phyloP scores from a whole-genome alignment of 495 filamentous ascomycete species.

The Monascus purpureus region DNA sequence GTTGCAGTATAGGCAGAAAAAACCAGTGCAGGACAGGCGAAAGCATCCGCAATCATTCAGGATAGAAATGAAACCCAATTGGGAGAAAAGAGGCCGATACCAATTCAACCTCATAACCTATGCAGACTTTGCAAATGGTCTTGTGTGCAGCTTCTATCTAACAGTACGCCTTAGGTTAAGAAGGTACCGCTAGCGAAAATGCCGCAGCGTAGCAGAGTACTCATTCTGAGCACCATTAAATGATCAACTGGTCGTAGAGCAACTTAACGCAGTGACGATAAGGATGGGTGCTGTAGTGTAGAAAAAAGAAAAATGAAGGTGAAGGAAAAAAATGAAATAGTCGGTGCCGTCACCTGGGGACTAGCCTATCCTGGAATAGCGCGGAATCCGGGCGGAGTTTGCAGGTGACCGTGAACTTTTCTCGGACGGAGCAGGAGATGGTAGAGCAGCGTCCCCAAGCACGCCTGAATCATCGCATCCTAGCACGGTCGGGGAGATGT shows the following conservation, averaged over 20 bases:
- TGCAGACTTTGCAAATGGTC: too few species aligned
- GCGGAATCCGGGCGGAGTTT: not conserved
- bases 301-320: conserved; percentile 6
- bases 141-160: conserved; percentile 58
- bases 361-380: conserved; percentile 18
- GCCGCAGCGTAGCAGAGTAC: conserved; percentile 26
- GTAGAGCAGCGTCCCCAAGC: not conserved
- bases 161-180: conserved; percentile 47
- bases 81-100: too few species aligned
- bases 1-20: not conserved
- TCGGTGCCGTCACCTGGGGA: conserved; percentile 13
- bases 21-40: too few species aligned
- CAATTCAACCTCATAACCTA: too few species aligned
- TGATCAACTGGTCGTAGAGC: conserved; percentile 44
- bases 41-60: too few species aligned
- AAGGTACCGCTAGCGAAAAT: conserved; percentile 67
- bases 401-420: conserved; percentile 29
- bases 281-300: conserved; percentile 36
- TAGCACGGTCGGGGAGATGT: conserved; percentile 18
- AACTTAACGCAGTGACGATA: conserved; percentile 45
- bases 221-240: conserved; percentile 48
- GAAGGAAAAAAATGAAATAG: conserved; percentile 1
- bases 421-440: conserved; percentile 17
- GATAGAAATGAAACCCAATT: too few species aligned
- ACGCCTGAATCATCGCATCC: conserved; percentile 1